phyloP scores from a whole-genome alignment of 2,329 filamentous ascomycete species.

The Botrytis byssoidea region DNA sequence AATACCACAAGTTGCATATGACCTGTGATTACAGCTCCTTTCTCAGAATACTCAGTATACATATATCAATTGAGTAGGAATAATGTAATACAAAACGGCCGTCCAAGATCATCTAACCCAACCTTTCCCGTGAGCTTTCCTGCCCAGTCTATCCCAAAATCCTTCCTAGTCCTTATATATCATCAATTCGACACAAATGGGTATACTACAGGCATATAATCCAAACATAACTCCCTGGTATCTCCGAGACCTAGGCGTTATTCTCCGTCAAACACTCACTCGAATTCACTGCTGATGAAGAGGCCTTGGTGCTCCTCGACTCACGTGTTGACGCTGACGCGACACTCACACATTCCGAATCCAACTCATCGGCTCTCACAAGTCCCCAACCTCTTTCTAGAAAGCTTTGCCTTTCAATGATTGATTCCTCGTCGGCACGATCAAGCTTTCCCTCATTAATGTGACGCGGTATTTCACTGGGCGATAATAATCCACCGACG shows the following conservation, averaged over 20 bases:
- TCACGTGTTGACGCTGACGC: neutral
- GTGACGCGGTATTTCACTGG: neutral
- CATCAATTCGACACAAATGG: neutral
- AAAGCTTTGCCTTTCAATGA: slow-evolving; percentile 17
- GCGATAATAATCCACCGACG: slow-evolving; percentile 11
- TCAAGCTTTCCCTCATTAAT: neutral
- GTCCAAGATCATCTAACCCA: neutral
- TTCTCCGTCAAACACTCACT: neutral
- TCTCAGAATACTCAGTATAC: neutral
- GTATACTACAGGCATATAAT: neutral
- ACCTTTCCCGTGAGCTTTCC: neutral
- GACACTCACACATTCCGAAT: slow-evolving; percentile 19
- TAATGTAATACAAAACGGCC: neutral
- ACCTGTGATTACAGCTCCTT: neutral
- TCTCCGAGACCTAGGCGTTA: neutral
- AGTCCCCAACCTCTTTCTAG: slow-evolving; percentile 18
- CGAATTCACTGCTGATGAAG: neutral
- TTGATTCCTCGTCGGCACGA: neutral
- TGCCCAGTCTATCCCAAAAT: neutral
- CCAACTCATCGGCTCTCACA: slow-evolving; percentile 3
- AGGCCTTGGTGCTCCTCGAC: neutral
- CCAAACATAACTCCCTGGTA: neutral
- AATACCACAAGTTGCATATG: neutral
- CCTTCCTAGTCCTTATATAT: neutral
- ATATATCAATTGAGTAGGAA: neutral